Evolutionary conservation across 2,329 filamentous ascomycete species (phyloP).

Genomic region (Paracoccidioides brasiliensis): DNA sequence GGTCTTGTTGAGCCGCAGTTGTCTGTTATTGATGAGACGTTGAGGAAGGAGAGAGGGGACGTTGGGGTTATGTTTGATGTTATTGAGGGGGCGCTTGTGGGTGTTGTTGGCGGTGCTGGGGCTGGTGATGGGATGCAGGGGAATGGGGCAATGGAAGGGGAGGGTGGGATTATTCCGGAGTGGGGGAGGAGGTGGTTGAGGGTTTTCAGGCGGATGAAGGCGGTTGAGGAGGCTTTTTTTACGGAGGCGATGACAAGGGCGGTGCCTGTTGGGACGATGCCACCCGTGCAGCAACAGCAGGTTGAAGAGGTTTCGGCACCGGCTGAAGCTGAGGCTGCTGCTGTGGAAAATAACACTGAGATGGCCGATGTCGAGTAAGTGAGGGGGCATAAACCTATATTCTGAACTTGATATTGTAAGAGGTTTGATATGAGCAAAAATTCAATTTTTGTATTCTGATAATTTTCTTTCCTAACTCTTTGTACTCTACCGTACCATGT

Average conservation of each 20-base stretch:
- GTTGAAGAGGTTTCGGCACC: slow-evolving; percentile 1
- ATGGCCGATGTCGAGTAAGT: neutral
- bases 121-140: slow-evolving; percentile 64
- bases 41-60: slow-evolving; percentile 54
- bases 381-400: neutral
- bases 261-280: slow-evolving; percentile 27
- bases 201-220: slow-evolving; percentile 67
- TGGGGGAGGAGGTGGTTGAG: slow-evolving; percentile 83
- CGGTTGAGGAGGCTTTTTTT: slow-evolving; percentile 68
- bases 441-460: neutral
- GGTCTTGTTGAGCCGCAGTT: slow-evolving; percentile 43
- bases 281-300: slow-evolving; percentile 5
- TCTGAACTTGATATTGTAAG: too few relatives aligned
- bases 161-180: slow-evolving; percentile 53
- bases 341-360: neutral
- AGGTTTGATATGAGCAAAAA: neutral
- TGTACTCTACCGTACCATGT: neutral
- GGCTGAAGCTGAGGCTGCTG: slow-evolving; percentile 3
- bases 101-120: slow-evolving; percentile 61
- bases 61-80: slow-evolving; percentile 70
- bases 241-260: slow-evolving; percentile 42
- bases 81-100: slow-evolving; percentile 64
- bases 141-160: slow-evolving; percentile 37
- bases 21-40: slow-evolving; percentile 50
- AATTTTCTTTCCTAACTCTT: neutral